Evolutionary conservation across 257 asterid genomes (phyloP), one percentile per base, ranked within the genome.

Genomic region (Scutellaria baicalensis): DNA sequence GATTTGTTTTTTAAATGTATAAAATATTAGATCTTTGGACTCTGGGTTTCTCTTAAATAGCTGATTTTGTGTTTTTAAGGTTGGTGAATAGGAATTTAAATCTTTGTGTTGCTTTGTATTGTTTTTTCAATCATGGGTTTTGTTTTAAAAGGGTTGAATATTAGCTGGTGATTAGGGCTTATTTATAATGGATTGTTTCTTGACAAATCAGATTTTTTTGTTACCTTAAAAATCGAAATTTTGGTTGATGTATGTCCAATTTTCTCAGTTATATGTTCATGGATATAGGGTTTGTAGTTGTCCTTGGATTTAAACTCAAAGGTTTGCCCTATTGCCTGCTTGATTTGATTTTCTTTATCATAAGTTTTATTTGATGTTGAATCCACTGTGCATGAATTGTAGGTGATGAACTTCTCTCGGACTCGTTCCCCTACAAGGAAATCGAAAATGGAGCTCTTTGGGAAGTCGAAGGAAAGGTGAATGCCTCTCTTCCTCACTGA

Each of bases 381-480:
- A 16, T 11, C 5, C 6, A 9, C 8, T 10, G 1, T 27, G 9
- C 3, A 3, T 31, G 23, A 35, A n/a, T 59, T 59, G 35, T 52
- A 72, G 77, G 76, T 42, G 76, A 71, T 52, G 98, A 92, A 81
- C 95, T 92, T n/a, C 98, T 92, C 64, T 92, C 98, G 0, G 98
- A 92, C 76, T 92, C 98, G 0, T 92, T 92, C 39, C 93, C 96
- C 0, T 90, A 88, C 90, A 86, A 70, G 79, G 98, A 90, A 69
- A 39, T 88, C 0, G 82, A 85, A 71, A 84, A 80, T 74, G 96
- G 96, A 5, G 75, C 78, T 38, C 87, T 92, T 4, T 90, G 98
- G 98, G 98, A 90, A 66, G 98, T 92, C 5, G 89, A 82, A 6
- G 98, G 97, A 69, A 88, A 90, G 96, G 98, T 92, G 21, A 51